Evolutionary conservation across 2,329 filamentous ascomycete genomes (phyloP), one percentile per base, ranked within the genome.

Genomic region (Drechslerella coelobrocha): DNA sequence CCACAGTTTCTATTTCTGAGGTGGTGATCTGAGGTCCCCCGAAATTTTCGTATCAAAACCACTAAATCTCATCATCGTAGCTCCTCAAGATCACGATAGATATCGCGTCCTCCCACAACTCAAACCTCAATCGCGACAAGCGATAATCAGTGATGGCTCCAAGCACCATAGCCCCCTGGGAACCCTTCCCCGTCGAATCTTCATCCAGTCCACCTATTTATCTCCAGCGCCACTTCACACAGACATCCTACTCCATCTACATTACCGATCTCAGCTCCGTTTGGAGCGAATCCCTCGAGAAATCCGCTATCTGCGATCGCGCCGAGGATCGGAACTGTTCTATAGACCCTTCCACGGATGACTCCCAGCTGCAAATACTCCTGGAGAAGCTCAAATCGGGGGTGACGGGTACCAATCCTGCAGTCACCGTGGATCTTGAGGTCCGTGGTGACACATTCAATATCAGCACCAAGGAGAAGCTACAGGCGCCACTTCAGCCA

Each of bases 201-300:
- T 62, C 71, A 23, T 73, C 72, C 8, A 71, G 61, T 23, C 89
- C 88, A 9, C 80, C 83, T 37, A 81, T 92, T 6, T 81, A 92
- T 31, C 81, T 89, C 45, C 89, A 88, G 71, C 81, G 84, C 19
- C 76, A 78, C 26, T 86, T 89, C 75, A 80, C 80, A 3, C 55
- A 80, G 14, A 78, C 82, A 10, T 83, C 85, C 9, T 92, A 92
- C 79, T 82, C 80, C 1, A 77, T 92, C 26, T 82, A 85, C 65
- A 77, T 93, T 39, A 91, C 89, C 1, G 90, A 93, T 76, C 82
- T 92, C 68, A 86, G 84, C 76, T 84, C 87, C 73, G 80, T 92
- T n/a, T 94, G 90, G 90, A 79, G 81, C 24, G 89, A 92, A 78
- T 81, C 78, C 7, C 79, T 92, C 21, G 83, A 86, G 61, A 81